Percentiles rank a stretch among this genome's conserved stretches.
These are phyloP conservation scores for Scheffersomyces stipitis DNA, from an alignment of 805 yeast species.

Conservation along the genomic window DNA sequence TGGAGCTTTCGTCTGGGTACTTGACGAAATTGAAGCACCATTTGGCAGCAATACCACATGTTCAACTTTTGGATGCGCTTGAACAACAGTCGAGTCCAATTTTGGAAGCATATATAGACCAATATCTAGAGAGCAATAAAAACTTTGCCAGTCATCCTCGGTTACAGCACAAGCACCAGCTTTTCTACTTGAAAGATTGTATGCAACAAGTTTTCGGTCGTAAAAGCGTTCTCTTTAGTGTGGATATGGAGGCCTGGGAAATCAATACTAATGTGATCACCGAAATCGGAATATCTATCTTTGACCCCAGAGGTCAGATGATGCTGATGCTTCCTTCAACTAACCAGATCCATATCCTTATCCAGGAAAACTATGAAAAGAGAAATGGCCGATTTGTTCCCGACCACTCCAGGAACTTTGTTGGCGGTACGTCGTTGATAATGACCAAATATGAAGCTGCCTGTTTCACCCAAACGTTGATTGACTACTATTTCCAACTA, in stretches of 20 bases:
- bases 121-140: background rate
- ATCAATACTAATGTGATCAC: conserved; percentile 41
- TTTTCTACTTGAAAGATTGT: conserved; percentile 5
- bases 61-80: background rate
- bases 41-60: background rate
- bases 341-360: conserved; percentile 41
- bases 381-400: conserved; percentile 56
- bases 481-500: conserved; percentile 43
- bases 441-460: conserved; percentile 38
- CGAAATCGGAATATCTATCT: conserved; percentile 58
- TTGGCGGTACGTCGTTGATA: conserved; percentile 49
- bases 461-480: conserved; percentile 39
- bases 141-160: background rate
- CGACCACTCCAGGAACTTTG: conserved; percentile 50
- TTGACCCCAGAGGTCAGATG: conserved; percentile 51
- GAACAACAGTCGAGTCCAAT: background rate
- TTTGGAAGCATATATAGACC: background rate
- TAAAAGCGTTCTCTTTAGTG: conserved; percentile 37
- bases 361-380: conserved; percentile 41
- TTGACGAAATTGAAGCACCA: background rate
- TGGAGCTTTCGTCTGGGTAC: background rate
- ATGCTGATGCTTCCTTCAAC: conserved; percentile 39
- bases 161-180: conserved; percentile 1
- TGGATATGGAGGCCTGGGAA: conserved; percentile 63
- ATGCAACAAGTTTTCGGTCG: conserved; percentile 22